Percentiles rank a stretch among this genome's conserved stretches.
Conservation (phyloP, 768 basidiomycete species). For the Tricholoma hemisulphureum region DNA sequence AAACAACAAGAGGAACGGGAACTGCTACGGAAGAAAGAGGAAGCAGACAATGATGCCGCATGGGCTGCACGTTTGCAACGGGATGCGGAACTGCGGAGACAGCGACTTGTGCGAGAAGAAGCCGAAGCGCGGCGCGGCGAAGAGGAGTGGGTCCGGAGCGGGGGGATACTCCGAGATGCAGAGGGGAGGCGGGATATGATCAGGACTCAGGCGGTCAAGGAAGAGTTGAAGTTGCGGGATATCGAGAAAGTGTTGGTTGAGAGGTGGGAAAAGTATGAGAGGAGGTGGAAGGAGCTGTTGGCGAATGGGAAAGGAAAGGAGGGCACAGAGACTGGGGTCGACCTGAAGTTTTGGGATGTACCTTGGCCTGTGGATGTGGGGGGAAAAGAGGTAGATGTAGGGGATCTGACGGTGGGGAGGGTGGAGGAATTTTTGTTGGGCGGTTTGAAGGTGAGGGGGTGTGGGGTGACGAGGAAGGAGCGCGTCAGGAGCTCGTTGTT, state of each 20-base stretch:
- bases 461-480: conserved; percentile 45
- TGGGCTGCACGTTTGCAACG: conserved; percentile 6
- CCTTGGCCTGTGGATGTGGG: conserved; percentile 56
- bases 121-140: conserved; percentile 49
- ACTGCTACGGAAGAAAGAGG: conserved; percentile 1
- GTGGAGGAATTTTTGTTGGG: conserved; percentile 54
- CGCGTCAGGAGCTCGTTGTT: conserved; percentile 58
- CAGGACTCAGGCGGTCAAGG: conserved; percentile 48
- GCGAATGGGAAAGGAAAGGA: conserved; percentile 13
- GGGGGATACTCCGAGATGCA: conserved; percentile 52
- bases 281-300: conserved; percentile 45
- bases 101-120: conserved; percentile 31
- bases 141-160: conserved; percentile 59
- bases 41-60: background rate
- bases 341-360: conserved; percentile 48
- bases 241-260: conserved; percentile 36
- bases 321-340: conserved; percentile 1
- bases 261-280: conserved; percentile 56
- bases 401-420: conserved; percentile 35
- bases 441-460: conserved; percentile 40
- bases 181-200: conserved; percentile 47
- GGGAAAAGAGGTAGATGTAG: conserved; percentile 16
- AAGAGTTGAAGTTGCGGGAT: conserved; percentile 46
- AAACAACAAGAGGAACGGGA: background rate
- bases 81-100: conserved; percentile 3